phyloP scores from a whole-genome alignment of 169 alveolate species.

The Babesia microti region DNA sequence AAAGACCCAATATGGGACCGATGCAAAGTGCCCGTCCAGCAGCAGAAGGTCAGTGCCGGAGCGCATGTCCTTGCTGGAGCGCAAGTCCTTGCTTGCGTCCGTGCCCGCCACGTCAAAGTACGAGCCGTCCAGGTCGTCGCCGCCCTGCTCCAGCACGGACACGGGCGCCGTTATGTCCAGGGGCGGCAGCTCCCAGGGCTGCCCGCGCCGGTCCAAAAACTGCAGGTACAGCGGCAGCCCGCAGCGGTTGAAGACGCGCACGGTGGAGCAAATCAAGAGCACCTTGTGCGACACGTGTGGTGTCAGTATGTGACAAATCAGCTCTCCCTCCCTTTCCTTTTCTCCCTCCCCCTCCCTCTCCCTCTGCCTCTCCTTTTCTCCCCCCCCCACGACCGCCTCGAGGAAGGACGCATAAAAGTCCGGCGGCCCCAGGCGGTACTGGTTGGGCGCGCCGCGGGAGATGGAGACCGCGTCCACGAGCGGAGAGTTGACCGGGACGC shows the following conservation, averaged over 20 bases:
- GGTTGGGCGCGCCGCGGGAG: conserved; percentile 5
- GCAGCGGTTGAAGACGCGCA: conserved; percentile 58
- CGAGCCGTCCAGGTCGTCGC: conserved; percentile 15
- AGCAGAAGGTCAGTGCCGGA: conserved; percentile 8
- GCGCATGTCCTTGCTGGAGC: background rate
- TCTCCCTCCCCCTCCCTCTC: conserved; percentile 1
- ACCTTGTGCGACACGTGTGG: conserved; percentile 73
- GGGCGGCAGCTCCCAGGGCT: conserved; percentile 51
- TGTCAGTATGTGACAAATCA: conserved; percentile 61
- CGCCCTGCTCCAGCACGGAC: conserved; percentile 19
- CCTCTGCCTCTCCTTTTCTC: background rate
- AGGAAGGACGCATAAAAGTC: no score
- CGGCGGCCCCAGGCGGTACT: no score
- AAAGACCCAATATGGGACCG: conserved; percentile 44
- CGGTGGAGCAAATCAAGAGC: conserved; percentile 64
- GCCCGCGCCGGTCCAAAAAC: conserved; percentile 50
- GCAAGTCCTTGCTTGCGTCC: conserved; percentile 2
- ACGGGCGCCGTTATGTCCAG: conserved; percentile 51
- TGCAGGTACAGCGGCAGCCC: conserved; percentile 68
- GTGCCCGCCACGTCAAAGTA: conserved; percentile 13
- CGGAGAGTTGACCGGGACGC: conserved; percentile 24
- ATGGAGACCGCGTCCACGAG: conserved; percentile 13
- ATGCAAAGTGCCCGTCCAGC: conserved; percentile 41
- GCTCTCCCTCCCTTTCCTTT: conserved; percentile 1
- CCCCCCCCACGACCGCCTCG: background rate